Base-by-base conservation (phyloP, 257 asterid species). In the Solanum clarkiae region DNA sequence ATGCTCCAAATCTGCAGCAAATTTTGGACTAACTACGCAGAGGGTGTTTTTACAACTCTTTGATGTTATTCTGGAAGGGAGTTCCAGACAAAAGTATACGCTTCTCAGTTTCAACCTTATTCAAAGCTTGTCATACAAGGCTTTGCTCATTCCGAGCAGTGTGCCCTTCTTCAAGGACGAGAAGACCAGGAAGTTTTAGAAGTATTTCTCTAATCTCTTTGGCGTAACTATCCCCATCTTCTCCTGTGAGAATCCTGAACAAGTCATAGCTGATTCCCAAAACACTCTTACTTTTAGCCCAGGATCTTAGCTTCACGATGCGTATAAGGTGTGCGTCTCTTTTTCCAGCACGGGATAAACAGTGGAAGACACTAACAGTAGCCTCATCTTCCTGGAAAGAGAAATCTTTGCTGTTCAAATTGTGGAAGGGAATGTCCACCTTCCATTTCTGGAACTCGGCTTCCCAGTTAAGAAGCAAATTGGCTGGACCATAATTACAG, bases 161-260 rank as follows among this genome's bases (percentile, higher is more conserved):
- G 84, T 96, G 99, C 36, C 98, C 99, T 87, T 94, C 98, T 22
- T 96, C 99, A 45, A 94, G 88, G 36, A 94, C 92, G 26, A 96
- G 17, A 15, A 96, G 82, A 36, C 91, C 94, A 0, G 99, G 95
- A 22, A 71, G 36, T 80, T 93, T 91, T 10, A 96, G 88, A 36
- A 96, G 95, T 14, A 89, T 83, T 82, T 87, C 89, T 84, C 90
- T 90, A 55, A 91, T 84, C 44, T 75, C 74, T 2, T 84, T 84
- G 10, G 77, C 59, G 20, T 66, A 47, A 11, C 79, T 42, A 36
- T 89, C 74, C 54, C 40, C 62, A 62, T 80, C 75, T 17, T 81
- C 88, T 40, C 93, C 92, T 0, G 91, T 91, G 18, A 95, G 91
- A 36, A 84, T 84, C 84, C 88, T 94, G 40, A 94, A 93, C 85